Conservation (phyloP, 106 monocot species). For the Xerophyta viscosa region DNA sequence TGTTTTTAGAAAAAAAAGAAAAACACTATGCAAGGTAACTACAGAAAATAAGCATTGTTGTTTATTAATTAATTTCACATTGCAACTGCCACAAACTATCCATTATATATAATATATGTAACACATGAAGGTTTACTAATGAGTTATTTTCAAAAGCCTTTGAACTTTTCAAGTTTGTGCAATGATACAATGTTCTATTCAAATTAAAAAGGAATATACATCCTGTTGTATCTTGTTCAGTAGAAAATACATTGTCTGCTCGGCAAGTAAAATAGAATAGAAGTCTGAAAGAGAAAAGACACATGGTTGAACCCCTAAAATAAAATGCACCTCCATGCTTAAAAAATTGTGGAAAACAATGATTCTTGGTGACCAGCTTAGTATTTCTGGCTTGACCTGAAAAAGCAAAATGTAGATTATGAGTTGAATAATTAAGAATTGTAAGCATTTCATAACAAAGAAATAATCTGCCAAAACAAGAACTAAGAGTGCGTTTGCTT, state of each 20-base stretch:
- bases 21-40: no score
- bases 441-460: neutral
- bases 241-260: neutral
- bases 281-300: neutral
- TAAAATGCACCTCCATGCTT: conserved; percentile 48
- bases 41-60: no score
- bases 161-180: no score
- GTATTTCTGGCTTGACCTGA: conserved; percentile 73
- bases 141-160: no score
- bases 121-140: no score
- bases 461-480: neutral
- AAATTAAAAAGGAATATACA: no score
- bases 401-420: conserved; percentile 3
- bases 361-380: conserved; percentile 75
- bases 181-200: no score
- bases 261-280: neutral
- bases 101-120: no score
- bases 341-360: conserved; percentile 70
- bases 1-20: no score
- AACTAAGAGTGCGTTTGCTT: neutral
- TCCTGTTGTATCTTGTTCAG: neutral
- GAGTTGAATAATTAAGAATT: neutral
- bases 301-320: neutral
- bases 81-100: no score
- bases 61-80: no score